Conservation (phyloP, 768 basidiomycete genomes). For the Boletellus ananas region DNA sequence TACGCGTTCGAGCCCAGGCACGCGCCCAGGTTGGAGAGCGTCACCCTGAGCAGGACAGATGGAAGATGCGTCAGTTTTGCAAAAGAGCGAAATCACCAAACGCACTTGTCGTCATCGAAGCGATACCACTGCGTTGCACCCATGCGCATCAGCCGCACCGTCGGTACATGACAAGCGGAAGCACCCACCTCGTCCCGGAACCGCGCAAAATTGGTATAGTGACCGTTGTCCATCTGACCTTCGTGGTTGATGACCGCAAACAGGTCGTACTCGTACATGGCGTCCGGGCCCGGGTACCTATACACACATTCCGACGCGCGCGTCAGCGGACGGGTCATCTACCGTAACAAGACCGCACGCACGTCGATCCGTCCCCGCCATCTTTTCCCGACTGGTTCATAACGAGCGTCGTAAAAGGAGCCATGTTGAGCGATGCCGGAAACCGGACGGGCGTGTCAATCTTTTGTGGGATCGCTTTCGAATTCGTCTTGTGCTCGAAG, state of each 20-base stretch:
- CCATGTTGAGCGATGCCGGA: conserved; percentile 84
- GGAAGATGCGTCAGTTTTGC: too few relatives aligned
- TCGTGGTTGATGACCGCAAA: conserved; percentile 94
- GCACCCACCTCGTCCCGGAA: conserved; percentile 81
- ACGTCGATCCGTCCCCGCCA: conserved; percentile 22
- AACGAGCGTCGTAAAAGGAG: conserved; percentile 70
- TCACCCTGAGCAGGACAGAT: conserved; percentile 47
- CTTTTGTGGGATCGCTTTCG: conserved; percentile 75
- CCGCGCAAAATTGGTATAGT: conserved; percentile 86
- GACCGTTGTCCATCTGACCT: conserved; percentile 91
- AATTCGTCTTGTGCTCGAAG: conserved; percentile 80
- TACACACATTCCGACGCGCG: too few relatives aligned
- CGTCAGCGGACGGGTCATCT: background rate
- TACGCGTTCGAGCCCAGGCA: conserved; percentile 77
- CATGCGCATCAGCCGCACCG: background rate
- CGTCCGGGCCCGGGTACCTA: conserved; percentile 54
- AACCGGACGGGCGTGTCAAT: conserved; percentile 81
- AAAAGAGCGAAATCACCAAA: background rate
- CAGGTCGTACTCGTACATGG: conserved; percentile 85
- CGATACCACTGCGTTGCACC: conserved; percentile 69
- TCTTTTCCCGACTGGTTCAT: conserved; percentile 52
- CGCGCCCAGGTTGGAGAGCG: conserved; percentile 59
- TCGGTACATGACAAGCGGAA: background rate
- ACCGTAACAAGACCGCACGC: conserved; percentile 5
- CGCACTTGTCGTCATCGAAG: conserved; percentile 91